Evolutionary conservation across 2,329 filamentous ascomycete genomes (phyloP), one percentile per base, ranked within the genome.

Genomic region (Sporothrix variecibatus): DNA sequence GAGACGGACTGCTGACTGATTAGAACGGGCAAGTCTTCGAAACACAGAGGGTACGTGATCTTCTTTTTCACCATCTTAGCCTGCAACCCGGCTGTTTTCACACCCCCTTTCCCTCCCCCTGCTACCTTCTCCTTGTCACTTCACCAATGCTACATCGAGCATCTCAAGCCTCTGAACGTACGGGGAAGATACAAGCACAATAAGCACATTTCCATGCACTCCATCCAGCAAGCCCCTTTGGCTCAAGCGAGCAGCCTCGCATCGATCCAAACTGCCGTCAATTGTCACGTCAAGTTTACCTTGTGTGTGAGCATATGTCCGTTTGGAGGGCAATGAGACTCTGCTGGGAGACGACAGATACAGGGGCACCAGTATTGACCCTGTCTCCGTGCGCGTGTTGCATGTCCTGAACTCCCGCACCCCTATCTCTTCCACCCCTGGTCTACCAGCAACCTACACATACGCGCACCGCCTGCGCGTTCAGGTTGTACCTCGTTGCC

Each of bases 21-120:
- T 23, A 60, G 26, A 77, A 77, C 75, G 75, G 79, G 79, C 77
- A 79, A 78, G 75, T 79, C 79, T 81, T 81, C 83, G 82, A 84
- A 85, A 85, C 83, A 76, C 80, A 79, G 81, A 81, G 77, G 79
- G 83, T 84, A 84, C 79, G 83, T 84, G 82, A 82, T 82, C 78
- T 79, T 79, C 76, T 78, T 43, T 75, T 78, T 75, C 75, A 73
- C 76, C 73, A 77, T 76, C 79, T 79, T 79, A 80, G 78, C 79
- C 77, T 81, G 78, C 77, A 77, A 80, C 79, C 78, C 78, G 78
- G 78, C 79, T 80, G 78, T 78, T 79, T 76, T 79, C 77, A 77
- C 78, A 73, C 72, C 72, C 79, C 77, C 78, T 79, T 77, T 77
- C 28, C 49, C 74, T 76, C 77, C 75, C 77, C 74, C 76, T 75